Percentiles rank a stretch among this genome's conserved stretches.
Conservation (phyloP, 352 stramenopile genomes). For the Globisporangium takayamanum region DNA sequence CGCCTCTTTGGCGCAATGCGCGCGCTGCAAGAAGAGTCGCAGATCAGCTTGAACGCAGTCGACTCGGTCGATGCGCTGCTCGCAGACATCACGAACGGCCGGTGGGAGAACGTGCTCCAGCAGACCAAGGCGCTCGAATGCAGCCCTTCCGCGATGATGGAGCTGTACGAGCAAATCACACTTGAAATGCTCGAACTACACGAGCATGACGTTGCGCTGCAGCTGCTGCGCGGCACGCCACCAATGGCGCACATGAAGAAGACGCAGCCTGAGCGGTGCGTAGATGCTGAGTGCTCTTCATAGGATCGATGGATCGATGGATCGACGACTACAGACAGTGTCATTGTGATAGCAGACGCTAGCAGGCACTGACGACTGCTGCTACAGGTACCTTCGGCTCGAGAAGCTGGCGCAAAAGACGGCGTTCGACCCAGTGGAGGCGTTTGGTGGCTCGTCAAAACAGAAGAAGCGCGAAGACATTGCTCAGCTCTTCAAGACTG, state of each 20-base stretch:
- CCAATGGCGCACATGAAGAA: constrained; percentile 44
- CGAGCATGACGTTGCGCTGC: constrained; percentile 68
- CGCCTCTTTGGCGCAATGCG: constrained; percentile 76
- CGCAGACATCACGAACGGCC: constrained; percentile 70
- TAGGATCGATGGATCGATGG: too few species aligned
- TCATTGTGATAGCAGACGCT: neutral
- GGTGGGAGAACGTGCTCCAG: constrained; percentile 88
- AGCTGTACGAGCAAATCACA: constrained; percentile 87
- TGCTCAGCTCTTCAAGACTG: constrained; percentile 59
- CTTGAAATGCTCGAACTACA: constrained; percentile 86
- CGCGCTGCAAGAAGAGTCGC: constrained; percentile 82
- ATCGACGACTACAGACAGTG: neutral
- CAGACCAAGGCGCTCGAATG: constrained; percentile 77
- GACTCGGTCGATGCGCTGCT: constrained; percentile 79
- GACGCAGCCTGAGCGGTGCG: constrained; percentile 41
- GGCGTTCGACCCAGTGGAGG: constrained; percentile 61
- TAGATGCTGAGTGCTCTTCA: neutral
- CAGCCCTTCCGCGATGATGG: constrained; percentile 60
- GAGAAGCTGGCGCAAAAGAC: constrained; percentile 66
- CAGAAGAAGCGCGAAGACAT: constrained; percentile 79
- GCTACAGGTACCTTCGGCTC: constrained; percentile 50
- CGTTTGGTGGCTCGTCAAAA: constrained; percentile 62
- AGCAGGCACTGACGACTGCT: constrained; percentile 1
- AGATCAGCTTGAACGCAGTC: constrained; percentile 84
- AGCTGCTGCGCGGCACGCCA: constrained; percentile 47